These are phyloP conservation scores for Pisolithus microcarpus DNA, from an alignment of 768 basidiomycete genomes.

Conservation along the genomic window DNA sequence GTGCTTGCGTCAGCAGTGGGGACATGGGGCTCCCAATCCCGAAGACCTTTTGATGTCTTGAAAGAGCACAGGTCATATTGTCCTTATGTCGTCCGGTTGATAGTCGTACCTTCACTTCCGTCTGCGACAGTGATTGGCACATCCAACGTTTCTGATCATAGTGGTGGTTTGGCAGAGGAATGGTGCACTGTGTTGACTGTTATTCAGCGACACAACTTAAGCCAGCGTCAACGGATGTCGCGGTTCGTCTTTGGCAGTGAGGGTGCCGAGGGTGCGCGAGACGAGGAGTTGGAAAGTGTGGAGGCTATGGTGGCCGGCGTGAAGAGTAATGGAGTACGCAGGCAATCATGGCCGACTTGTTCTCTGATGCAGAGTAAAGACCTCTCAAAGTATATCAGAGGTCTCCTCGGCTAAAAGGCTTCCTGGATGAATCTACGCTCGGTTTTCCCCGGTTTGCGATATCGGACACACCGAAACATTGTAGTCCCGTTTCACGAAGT, in stretches of 20 bases:
- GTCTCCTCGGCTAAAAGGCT: constrained; percentile 37
- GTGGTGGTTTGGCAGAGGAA: constrained; percentile 47
- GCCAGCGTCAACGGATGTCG: constrained; percentile 42
- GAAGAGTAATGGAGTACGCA: constrained; percentile 65
- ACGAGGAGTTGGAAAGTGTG: constrained; percentile 39
- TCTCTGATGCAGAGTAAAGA: constrained; percentile 47
- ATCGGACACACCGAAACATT: too few species aligned
- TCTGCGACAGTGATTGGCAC: constrained; percentile 6
- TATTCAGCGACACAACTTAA: constrained; percentile 58
- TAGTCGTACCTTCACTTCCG: constrained; percentile 52
- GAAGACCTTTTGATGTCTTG: constrained; percentile 61
- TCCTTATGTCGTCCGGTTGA: constrained; percentile 74
- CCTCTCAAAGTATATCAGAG: constrained; percentile 59
- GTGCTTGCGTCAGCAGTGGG: constrained; percentile 4
- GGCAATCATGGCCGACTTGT: constrained; percentile 4
- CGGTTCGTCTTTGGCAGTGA: constrained; percentile 21
- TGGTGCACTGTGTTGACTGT: constrained; percentile 76
- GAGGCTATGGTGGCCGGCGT: constrained; percentile 74
- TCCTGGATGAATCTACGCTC: too few species aligned
- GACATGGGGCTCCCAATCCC: constrained; percentile 9
- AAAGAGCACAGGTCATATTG: constrained; percentile 83
- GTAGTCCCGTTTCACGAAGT: too few species aligned
- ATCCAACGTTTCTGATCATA: constrained; percentile 17
- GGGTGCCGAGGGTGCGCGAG: constrained; percentile 27
- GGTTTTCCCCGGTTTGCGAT: too few species aligned